Base-by-base conservation (phyloP, 2,329 filamentous ascomycete species). In the Thelonectria blattea region DNA sequence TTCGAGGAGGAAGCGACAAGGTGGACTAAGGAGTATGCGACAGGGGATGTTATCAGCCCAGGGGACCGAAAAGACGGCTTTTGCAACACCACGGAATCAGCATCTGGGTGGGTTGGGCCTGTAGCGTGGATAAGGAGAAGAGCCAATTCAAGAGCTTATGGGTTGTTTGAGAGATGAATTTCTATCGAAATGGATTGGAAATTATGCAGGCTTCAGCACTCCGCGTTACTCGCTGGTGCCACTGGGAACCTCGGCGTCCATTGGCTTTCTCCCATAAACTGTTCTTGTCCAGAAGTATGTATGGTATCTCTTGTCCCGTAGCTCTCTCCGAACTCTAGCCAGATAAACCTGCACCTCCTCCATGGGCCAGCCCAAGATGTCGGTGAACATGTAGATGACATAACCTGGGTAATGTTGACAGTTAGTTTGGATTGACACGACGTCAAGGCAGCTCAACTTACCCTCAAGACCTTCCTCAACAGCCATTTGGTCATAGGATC, bases 261-360 rank as follows among this genome's bases (percentile, higher is more conserved):
- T 34, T 32, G 58, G 58, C 18, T 60, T 60, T 34, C 48, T 57
- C 3, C 58, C 58, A 17, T 60, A 47, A 9, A 58, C 58, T 3
- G 58, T 56, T 30, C 53, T 56, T 1, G 52, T 56, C 53, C 58
- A 60, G 10, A 60, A 60, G 11, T 60, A 60, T 1, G 58, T 60
- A 22, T 60, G 58, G 17, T 60, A n/a, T 12, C 17, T 51, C 42
- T 22, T 60, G n/a, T 60, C 58, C 24, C 53, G 52, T n/a, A 60
- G 15, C 34, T 60, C 58, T 10, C 43, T 58, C 3, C 58, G 49
- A 5, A 58, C 54, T 43, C 18, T 43, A 3, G 58, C 45, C 5
- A 61, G 43, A 15, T 58, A 58, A 3, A 61, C 6, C 7, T 61
- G 58, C n/a, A 61, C 58, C 18, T 61, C 54, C 5, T 49, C 49